Conservation (phyloP, 768 basidiomycete species). For the Russula brevipes region DNA sequence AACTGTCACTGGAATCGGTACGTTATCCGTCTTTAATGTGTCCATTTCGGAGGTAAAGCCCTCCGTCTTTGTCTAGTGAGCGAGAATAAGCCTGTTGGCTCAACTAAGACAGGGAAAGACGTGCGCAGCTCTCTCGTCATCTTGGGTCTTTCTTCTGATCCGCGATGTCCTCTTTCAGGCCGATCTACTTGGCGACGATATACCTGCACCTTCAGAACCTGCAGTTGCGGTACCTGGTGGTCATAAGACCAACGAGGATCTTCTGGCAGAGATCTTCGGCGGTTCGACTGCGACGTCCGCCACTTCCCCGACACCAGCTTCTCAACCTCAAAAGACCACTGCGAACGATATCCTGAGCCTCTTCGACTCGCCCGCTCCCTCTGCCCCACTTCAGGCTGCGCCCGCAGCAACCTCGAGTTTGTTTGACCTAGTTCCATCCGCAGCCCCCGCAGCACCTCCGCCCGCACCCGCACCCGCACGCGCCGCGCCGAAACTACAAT, state of each 20-base stretch:
- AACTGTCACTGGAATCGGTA: slow-evolving; percentile 93
- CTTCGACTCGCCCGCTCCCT: slow-evolving; percentile 51
- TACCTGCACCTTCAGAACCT: slow-evolving; percentile 35
- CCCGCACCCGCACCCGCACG: slow-evolving; percentile 34
- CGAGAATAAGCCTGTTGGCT: slow-evolving; percentile 95
- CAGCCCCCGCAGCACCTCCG: slow-evolving; percentile 27
- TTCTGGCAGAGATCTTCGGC: slow-evolving; percentile 92
- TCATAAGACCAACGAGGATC: slow-evolving; percentile 68
- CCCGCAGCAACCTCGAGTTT: slow-evolving; percentile 20
- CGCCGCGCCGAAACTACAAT: slow-evolving; percentile 49
- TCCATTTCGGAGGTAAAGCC: neutral
- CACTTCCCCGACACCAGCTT: slow-evolving; percentile 32
- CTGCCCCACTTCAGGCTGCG: slow-evolving; percentile 35
- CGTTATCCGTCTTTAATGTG: slow-evolving; percentile 27
- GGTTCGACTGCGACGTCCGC: slow-evolving; percentile 36
- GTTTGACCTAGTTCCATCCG: slow-evolving; percentile 26
- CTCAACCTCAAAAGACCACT: slow-evolving; percentile 45
- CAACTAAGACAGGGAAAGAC: slow-evolving; percentile 72
- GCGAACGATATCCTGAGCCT: slow-evolving; percentile 90
- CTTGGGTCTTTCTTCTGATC: slow-evolving; percentile 2
- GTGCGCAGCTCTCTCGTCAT: slow-evolving; percentile 33
- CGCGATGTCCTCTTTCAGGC: slow-evolving; percentile 32
- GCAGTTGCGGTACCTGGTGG: slow-evolving; percentile 39
- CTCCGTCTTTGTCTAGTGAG: slow-evolving; percentile 51
- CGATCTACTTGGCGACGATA: slow-evolving; percentile 83